Evolutionary conservation across 305 asterid genomes (phyloP).

Genomic region (Fraxinus sp.): DNA sequence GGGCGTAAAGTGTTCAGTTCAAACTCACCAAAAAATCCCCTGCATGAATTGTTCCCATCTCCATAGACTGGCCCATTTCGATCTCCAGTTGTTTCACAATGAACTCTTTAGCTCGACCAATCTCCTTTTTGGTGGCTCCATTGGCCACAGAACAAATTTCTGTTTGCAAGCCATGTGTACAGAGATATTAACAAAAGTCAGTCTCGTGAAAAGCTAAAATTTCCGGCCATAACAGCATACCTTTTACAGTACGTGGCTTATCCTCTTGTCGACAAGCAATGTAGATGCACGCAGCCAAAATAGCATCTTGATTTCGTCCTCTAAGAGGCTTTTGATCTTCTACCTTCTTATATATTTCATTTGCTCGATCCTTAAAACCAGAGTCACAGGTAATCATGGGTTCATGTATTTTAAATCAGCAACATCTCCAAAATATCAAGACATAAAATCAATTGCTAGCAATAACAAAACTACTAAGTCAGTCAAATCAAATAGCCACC

Average conservation of each 20-base stretch:
- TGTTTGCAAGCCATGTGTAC: conserved; percentile 9
- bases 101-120: conserved; percentile 43
- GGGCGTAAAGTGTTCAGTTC: background rate
- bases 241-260: conserved; percentile 51
- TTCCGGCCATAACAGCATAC: conserved; percentile 11
- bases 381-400: background rate
- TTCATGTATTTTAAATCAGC: background rate
- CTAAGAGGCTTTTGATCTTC: conserved; percentile 47
- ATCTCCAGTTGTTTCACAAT: conserved; percentile 41
- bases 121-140: conserved; percentile 44
- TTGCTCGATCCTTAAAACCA: conserved; percentile 42
- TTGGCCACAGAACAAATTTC: conserved; percentile 37
- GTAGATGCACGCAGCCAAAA: conserved; percentile 48
- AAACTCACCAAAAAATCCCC: conserved; percentile 37
- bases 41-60: conserved; percentile 42
- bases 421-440: background rate
- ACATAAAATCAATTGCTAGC: background rate
- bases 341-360: conserved; percentile 42
- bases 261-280: conserved; percentile 53
- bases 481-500: background rate
- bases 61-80: conserved; percentile 39
- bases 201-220: background rate
- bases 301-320: conserved; percentile 41
- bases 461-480: background rate
- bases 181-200: background rate